A percentile compares a stretch with the other conserved stretches of the same genome.
phyloP scores from a whole-genome alignment of 2,329 filamentous ascomycete genomes.

The Cladorrhinum sp. region DNA sequence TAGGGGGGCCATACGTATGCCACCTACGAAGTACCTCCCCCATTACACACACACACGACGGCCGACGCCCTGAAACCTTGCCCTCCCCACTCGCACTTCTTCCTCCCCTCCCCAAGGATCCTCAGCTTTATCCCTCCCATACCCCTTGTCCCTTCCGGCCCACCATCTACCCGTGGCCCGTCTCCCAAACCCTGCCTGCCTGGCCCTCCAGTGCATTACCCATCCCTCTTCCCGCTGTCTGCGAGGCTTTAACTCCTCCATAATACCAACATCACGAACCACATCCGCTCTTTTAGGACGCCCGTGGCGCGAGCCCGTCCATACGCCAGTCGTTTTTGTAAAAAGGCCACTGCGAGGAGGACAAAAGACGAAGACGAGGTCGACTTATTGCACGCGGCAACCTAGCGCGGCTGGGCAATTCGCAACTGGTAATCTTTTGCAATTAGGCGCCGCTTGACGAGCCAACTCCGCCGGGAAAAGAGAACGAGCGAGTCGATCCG shows the following conservation, averaged over 20 bases:
- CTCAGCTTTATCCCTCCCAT: slow-evolving; percentile 26
- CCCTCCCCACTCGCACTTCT: slow-evolving; percentile 10
- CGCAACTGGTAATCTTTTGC: slow-evolving; percentile 5
- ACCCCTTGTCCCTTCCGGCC: slow-evolving; percentile 21
- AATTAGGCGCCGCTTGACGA: slow-evolving; percentile 22
- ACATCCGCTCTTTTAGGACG: slow-evolving; percentile 18
- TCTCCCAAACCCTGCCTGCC: slow-evolving; percentile 10
- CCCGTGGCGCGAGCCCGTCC: slow-evolving; percentile 16
- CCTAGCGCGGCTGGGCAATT: slow-evolving; percentile 22
- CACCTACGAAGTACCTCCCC: slow-evolving; percentile 1
- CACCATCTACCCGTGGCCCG: slow-evolving; percentile 17
- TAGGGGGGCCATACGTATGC: slow-evolving; percentile 19
- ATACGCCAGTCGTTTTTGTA: slow-evolving; percentile 10
- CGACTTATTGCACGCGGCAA: slow-evolving; percentile 10
- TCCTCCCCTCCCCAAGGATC: slow-evolving; percentile 17
- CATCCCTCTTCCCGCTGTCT: slow-evolving; percentile 11
- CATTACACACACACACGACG: slow-evolving; percentile 17
- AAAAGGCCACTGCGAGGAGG: slow-evolving; percentile 3
- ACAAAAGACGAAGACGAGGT: slow-evolving; percentile 6
- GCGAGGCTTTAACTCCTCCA: slow-evolving; percentile 17
- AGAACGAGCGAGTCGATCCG: slow-evolving; percentile 4
- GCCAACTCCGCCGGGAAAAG: slow-evolving; percentile 8
- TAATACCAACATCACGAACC: slow-evolving; percentile 15
- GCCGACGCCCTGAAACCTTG: slow-evolving; percentile 26
- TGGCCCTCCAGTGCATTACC: slow-evolving; percentile 13